Percentiles rank a stretch among this genome's conserved stretches.
phyloP scores from a whole-genome alignment of 768 basidiomycete species.

The Symmetrospora coprosmae region DNA sequence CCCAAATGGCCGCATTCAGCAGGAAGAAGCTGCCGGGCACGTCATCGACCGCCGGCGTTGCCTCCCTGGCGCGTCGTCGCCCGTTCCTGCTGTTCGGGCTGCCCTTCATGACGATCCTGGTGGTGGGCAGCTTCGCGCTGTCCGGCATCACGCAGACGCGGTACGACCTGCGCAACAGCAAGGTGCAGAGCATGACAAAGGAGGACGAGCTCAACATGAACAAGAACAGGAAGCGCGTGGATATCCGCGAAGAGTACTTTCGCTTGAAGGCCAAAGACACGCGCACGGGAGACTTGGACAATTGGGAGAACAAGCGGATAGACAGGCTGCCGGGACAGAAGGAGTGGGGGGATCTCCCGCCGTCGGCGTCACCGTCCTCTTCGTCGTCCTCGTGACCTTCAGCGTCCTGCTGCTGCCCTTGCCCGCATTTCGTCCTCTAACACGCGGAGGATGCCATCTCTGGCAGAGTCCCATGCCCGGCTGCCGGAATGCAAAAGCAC shows the following conservation, averaged over 20 bases:
- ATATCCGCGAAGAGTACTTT: conserved; percentile 90
- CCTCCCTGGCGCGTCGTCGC: conserved; percentile 14
- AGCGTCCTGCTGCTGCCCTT: too few species aligned
- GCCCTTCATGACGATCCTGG: conserved; percentile 72
- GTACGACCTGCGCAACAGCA: conserved; percentile 75
- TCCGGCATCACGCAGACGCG: conserved; percentile 72
- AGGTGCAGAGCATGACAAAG: conserved; percentile 58
- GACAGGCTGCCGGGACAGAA: conserved; percentile 70
- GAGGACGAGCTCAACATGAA: conserved; percentile 65
- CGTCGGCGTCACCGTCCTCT: too few species aligned
- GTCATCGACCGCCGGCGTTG: too few species aligned
- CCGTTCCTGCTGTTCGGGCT: conserved; percentile 53
- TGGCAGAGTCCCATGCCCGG: too few species aligned
- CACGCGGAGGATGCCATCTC: too few species aligned
- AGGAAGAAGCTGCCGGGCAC: too few species aligned
- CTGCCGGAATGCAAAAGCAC: too few species aligned
- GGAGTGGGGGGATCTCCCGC: conserved; percentile 78
- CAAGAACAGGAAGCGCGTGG: conserved; percentile 61
- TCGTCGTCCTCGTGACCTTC: too few species aligned
- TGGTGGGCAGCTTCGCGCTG: conserved; percentile 71
- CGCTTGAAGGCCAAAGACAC: conserved; percentile 48
- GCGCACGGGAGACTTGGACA: conserved; percentile 43
- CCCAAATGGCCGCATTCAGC: too few species aligned
- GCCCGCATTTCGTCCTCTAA: too few species aligned
- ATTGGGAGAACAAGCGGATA: conserved; percentile 80